Conservation (phyloP, 352 stramenopile species). For the Globisporangium barbulae region DNA sequence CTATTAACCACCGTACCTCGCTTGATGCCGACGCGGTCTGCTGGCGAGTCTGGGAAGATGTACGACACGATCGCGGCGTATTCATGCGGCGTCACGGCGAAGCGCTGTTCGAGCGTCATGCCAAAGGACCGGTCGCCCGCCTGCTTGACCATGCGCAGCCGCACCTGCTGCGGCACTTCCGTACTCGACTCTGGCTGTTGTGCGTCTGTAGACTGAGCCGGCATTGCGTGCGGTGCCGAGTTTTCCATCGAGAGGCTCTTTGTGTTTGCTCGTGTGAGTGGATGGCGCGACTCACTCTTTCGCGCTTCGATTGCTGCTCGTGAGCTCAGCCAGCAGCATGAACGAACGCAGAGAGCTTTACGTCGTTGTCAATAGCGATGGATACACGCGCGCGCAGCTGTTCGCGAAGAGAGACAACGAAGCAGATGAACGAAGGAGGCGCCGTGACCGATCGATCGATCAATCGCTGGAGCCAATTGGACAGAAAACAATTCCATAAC, state of each 20-base stretch:
- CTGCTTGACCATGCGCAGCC: constrained; percentile 40
- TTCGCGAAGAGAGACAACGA: background rate
- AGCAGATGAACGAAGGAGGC: background rate
- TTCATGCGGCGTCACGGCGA: constrained; percentile 1
- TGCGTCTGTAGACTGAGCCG: background rate
- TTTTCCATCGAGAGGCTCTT: constrained; percentile 9
- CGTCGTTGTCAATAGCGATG: background rate
- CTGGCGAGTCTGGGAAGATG: constrained; percentile 53
- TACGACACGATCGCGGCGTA: constrained; percentile 52
- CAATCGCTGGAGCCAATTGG: background rate
- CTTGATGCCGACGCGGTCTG: constrained; percentile 47
- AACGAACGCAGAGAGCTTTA: background rate
- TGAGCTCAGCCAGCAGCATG: background rate
- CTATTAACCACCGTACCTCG: constrained; percentile 27
- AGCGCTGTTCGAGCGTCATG: constrained; percentile 57
- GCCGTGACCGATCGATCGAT: background rate
- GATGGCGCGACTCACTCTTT: background rate
- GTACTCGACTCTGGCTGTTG: background rate
- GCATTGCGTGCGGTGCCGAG: background rate
- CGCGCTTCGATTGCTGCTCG: background rate
- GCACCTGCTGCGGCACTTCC: constrained; percentile 10
- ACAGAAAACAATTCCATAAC: too few relatives aligned
- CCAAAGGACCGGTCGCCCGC: constrained; percentile 59
- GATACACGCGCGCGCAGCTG: background rate
- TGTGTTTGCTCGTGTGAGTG: background rate